Evolutionary conservation across 305 asterid genomes (phyloP), one percentile per base, ranked within the genome.

Genomic region (Ajuga reptans): DNA sequence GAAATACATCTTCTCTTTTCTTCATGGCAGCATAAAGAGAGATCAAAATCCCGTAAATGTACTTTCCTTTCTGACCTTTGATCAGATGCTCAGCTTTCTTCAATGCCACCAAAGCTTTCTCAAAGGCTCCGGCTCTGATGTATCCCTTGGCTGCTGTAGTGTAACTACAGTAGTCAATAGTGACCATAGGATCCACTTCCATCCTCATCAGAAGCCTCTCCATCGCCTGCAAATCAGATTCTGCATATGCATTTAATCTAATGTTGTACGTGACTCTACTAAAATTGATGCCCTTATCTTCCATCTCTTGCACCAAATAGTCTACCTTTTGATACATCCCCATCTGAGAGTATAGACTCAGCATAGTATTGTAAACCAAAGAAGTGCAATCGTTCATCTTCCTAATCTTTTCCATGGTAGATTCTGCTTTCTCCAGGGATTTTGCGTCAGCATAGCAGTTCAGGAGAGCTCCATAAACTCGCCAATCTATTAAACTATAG

Each of bases 401-500:
- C 52, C 59, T 72, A 41, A 75, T 57, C 64, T 75, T 18, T 29
- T 69, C 59, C 64, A 81, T 68, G 59, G 68, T 9, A 11, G 72
- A 63, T 62, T 83, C 88, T 8, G 80, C 85, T 74, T 81, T 83
- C 11, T 77, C 81, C 15, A 79, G 46, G 9, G 49, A 69, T 29
- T 65, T 74, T 12, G 64, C 52, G 0, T 41, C 24, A 17, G 74
- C 79, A 45, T 76, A 81, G 71, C 88, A 81, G 66, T 83, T 74
- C 6, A 84, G 42, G 46, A 81, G 75, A 63, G 84, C 76, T 14
- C 79, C 82, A 68, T 79, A 64, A 11, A 77, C 80, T 11, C 70
- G 45, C 1, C 17, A 4, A 21, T 27, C 43, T 64, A 27, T 78
- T 53, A 57, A 61, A 33, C 24, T 27, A 7, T 56, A 47, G 46